Evolutionary conservation across 2,329 filamentous ascomycete species (phyloP).

Genomic region (Penicillium frequentans): DNA sequence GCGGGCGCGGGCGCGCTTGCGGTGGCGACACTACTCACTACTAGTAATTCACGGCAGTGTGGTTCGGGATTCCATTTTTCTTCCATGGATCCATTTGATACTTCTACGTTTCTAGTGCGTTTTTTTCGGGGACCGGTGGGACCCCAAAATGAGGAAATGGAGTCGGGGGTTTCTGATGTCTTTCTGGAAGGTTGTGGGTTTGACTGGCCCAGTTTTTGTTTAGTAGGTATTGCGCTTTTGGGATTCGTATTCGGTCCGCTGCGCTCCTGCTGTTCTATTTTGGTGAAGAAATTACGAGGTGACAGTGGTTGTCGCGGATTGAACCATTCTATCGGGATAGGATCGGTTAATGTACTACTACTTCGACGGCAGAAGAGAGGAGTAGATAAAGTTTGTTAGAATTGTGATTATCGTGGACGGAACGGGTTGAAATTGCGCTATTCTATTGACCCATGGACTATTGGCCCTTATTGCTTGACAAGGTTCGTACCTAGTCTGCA

Average conservation of each 20-base stretch:
- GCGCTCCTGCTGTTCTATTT: not conserved
- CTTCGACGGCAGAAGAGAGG: no score
- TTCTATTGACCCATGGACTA: not conserved
- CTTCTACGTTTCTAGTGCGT: no score
- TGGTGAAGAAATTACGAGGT: not conserved
- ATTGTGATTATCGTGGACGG: not conserved
- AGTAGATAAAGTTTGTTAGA: not conserved
- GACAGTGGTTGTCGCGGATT: no score
- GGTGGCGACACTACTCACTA: not conserved
- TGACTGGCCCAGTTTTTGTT: not conserved
- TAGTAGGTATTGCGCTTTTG: not conserved
- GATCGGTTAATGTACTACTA: no score
- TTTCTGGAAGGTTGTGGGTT: not conserved
- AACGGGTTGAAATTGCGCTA: not conserved
- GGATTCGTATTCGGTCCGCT: not conserved
- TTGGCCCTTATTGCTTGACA: not conserved
- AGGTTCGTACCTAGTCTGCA: not conserved
- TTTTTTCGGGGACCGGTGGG: not conserved
- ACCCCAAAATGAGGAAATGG: not conserved
- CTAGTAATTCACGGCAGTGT: not conserved
- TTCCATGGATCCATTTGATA: not conserved
- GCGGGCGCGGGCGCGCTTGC: conserved; percentile 19
- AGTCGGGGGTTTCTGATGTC: not conserved
- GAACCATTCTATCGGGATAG: no score
- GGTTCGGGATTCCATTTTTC: not conserved